A percentile compares a stretch with the other conserved stretches of the same genome.
Conservation (phyloP, 495 filamentous ascomycete species). For the Stereocaulon alpinum region DNA sequence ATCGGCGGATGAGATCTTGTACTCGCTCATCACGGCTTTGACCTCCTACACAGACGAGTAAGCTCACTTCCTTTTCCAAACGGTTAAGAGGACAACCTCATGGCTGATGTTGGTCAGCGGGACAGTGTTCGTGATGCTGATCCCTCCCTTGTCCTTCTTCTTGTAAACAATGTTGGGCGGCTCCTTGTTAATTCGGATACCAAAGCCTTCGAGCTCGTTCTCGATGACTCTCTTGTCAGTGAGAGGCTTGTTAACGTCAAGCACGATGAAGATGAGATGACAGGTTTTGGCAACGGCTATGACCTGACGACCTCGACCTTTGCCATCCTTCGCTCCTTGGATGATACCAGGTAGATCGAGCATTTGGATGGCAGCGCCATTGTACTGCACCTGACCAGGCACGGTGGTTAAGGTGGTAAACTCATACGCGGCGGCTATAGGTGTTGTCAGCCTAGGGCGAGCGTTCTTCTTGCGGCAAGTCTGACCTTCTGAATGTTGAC, state of each 20-base stretch:
- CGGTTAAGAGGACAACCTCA: constrained; percentile 43
- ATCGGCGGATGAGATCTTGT: constrained; percentile 92
- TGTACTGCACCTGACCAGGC: constrained; percentile 91
- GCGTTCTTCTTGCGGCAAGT: background rate
- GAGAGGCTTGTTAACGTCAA: constrained; percentile 96
- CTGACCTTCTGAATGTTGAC: constrained; percentile 83
- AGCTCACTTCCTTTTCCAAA: background rate
- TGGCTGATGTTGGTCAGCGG: constrained; percentile 85
- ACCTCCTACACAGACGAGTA: constrained; percentile 56
- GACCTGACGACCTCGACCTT: constrained; percentile 95
- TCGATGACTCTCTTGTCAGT: constrained; percentile 97
- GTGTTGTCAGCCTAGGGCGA: background rate
- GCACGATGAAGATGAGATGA: constrained; percentile 95
- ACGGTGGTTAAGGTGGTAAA: constrained; percentile 98
- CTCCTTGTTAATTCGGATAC: constrained; percentile 93
- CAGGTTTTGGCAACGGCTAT: constrained; percentile 99
- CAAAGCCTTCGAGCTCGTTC: constrained; percentile 92
- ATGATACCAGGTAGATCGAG: constrained; percentile 98
- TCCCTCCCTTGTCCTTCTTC: constrained; percentile 98
- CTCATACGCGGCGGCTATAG: constrained; percentile 79
- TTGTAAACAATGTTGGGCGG: constrained; percentile 96
- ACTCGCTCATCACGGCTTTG: constrained; percentile 93
- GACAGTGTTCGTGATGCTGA: constrained; percentile 86
- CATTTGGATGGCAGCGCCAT: constrained; percentile 97
- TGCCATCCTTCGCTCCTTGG: constrained; percentile 95